Percentiles rank a stretch among this genome's conserved stretches.
Evolutionary conservation across 164 flowering plant genomes (phyloP).

Genomic region (Liquidambar formosana): DNA sequence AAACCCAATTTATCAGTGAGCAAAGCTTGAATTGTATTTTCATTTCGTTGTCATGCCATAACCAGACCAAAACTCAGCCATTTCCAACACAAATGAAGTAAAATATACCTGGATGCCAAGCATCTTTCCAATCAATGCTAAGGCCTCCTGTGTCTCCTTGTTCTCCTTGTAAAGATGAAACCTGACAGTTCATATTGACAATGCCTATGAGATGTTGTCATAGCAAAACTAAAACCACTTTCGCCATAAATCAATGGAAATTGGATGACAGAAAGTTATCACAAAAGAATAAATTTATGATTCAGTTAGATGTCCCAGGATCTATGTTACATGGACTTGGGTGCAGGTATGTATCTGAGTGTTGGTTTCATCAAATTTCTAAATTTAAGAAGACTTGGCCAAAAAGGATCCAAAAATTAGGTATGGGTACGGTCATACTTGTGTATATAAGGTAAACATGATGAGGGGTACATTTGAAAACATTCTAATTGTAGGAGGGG

Average conservation of each 20-base stretch:
- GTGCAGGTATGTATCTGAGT: too few species aligned
- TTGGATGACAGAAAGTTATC: not conserved
- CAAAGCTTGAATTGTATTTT: not conserved
- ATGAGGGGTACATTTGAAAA: too few species aligned
- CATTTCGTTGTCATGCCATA: not conserved
- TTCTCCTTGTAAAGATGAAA: constrained; percentile 97
- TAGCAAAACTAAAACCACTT: not conserved
- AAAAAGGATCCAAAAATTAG: too few species aligned
- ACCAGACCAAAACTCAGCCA: not conserved
- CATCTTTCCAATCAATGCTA: constrained; percentile 90
- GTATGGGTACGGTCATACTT: too few species aligned
- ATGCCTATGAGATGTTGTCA: not conserved
- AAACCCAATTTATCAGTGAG: not conserved
- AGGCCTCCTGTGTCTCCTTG: constrained; percentile 95
- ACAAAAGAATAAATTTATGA: not conserved
- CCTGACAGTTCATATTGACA: constrained; percentile 37
- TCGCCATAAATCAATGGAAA: not conserved
- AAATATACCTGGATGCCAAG: constrained; percentile 84
- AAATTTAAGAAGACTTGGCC: too few species aligned
- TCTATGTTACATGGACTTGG: too few species aligned
- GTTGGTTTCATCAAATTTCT: too few species aligned
- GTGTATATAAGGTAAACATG: too few species aligned
- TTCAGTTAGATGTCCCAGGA: too few species aligned
- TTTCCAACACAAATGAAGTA: not conserved
- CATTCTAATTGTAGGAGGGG: too few species aligned